These are phyloP conservation scores for Hibiscus tridactylites DNA, from an alignment of 345 rosid species.

Conservation along the genomic window DNA sequence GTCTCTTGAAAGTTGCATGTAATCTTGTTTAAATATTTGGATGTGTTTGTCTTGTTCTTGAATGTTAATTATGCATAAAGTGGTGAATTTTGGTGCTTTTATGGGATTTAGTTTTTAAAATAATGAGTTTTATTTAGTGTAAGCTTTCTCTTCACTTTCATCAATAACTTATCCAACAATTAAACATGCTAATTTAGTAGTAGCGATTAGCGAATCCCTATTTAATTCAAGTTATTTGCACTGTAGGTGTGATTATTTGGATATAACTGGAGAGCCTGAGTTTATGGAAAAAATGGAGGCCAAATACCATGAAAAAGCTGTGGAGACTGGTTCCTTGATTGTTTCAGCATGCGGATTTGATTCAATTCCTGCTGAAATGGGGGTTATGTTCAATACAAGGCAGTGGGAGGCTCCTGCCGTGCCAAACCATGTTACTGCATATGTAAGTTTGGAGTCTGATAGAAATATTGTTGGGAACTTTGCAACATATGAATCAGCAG, in stretches of 20 bases:
- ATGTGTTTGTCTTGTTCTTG: neutral
- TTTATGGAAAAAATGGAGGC: constrained; percentile 83
- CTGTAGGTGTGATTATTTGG: constrained; percentile 78
- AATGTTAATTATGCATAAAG: neutral
- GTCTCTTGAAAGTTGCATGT: neutral
- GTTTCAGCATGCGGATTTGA: constrained; percentile 94
- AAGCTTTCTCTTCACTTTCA: neutral
- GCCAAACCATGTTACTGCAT: constrained; percentile 66
- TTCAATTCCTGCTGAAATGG: constrained; percentile 82
- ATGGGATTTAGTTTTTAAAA: neutral
- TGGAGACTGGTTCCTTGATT: constrained; percentile 60
- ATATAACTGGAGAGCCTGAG: constrained; percentile 90
- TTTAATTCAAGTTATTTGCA: neutral
- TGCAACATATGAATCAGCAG: constrained; percentile 78
- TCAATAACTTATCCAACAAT: neutral
- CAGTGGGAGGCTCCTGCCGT: constrained; percentile 67
- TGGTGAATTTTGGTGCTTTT: neutral
- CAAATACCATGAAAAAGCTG: constrained; percentile 55
- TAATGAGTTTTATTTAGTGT: neutral
- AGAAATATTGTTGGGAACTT: constrained; percentile 66
- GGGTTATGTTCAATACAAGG: constrained; percentile 64
- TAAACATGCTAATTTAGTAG: neutral
- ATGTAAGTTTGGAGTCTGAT: constrained; percentile 68
- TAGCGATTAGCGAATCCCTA: neutral
- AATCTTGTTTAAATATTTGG: neutral